Base-by-base conservation (phyloP, 2,329 filamentous ascomycete species). In the Basipetospora chlamydospora region DNA sequence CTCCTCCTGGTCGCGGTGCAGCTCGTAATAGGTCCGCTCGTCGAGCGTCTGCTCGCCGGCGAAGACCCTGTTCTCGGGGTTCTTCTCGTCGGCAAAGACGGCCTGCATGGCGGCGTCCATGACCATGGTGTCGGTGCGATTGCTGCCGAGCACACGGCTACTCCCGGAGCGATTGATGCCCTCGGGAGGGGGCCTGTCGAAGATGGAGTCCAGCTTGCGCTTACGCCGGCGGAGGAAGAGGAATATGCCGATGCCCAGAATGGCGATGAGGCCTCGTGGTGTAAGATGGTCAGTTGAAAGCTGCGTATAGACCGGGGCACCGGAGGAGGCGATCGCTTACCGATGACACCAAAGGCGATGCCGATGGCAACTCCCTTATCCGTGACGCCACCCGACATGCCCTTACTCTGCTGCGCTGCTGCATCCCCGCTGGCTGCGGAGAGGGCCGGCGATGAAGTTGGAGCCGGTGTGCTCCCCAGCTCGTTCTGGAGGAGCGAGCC, bases 81-180 rank as follows among this genome's bases (percentile, higher is more conserved):
- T 31, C n/a, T n/a, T n/a, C 28, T 31, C 26, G 20, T 37, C 21
- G 11, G 28, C 35, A 21, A 30, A 30, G 21, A 34, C 18, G 22
- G 32, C 32, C 12, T 22, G 32, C 32, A 34, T 34, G 6, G 32
- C 32, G 10, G n/a, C 23, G 22, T 34, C 32, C 32, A 34, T 34
- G 32, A 34, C 32, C 11, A 26, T 9, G 20, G 32, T 26, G n/a
- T 34, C 21, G 2, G 20, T 34, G 11, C 22, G 21, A 22, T 20
- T 9, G 32, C 17, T 25, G 6, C 7, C 11, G 22, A 7, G 11
- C 16, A 31, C 17, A n/a, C n/a, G n/a, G n/a, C n/a, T n/a, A n/a
- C n/a, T n/a, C n/a, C n/a, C 18, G 18, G 30, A 23, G 18, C 30
- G 30, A 9, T 22, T 5, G 16, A 33, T 17, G 6, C 35, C 34